phyloP scores from a whole-genome alignment of 2,329 filamentous ascomycete genomes.

The Ascochyta rabiei region DNA sequence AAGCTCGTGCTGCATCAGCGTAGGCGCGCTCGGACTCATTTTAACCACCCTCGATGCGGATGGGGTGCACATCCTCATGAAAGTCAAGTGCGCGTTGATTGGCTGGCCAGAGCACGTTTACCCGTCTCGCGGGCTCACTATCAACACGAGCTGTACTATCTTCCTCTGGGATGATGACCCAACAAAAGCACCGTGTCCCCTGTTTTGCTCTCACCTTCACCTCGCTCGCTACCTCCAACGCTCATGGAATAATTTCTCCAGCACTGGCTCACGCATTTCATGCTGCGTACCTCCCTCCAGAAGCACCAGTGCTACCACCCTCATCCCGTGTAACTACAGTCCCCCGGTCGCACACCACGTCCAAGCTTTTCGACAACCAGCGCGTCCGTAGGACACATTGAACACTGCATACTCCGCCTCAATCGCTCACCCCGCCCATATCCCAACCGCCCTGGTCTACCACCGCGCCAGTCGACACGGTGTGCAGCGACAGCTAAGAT shows the following conservation, averaged over 20 bases:
- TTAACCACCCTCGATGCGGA: slow-evolving; percentile 13
- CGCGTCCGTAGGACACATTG: background rate
- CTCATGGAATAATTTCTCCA: slow-evolving; percentile 11
- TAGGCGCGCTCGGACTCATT: slow-evolving; percentile 7
- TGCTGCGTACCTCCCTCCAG: background rate
- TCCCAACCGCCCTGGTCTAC: background rate
- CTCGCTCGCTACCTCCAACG: slow-evolving; percentile 14
- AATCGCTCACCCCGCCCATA: background rate
- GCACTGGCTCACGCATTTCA: slow-evolving; percentile 23
- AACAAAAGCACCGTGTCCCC: slow-evolving; percentile 23
- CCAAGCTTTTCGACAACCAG: slow-evolving; percentile 3
- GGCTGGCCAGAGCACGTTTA: slow-evolving; percentile 6
- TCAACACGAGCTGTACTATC: slow-evolving; percentile 20
- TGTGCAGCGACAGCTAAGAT: background rate
- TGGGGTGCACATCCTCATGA: slow-evolving; percentile 4
- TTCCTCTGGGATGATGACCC: slow-evolving; percentile 20
- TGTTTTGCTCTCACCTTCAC: slow-evolving; percentile 17
- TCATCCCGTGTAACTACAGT: slow-evolving; percentile 7
- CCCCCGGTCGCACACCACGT: slow-evolving; percentile 2
- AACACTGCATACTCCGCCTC: background rate
- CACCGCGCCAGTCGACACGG: no score
- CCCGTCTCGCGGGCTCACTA: slow-evolving; percentile 19
- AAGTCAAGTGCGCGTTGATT: slow-evolving; percentile 7
- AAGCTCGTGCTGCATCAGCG: slow-evolving; percentile 18
- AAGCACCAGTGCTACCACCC: background rate